Conservation (phyloP, 345 rosid species). For the Citrus inodora region DNA sequence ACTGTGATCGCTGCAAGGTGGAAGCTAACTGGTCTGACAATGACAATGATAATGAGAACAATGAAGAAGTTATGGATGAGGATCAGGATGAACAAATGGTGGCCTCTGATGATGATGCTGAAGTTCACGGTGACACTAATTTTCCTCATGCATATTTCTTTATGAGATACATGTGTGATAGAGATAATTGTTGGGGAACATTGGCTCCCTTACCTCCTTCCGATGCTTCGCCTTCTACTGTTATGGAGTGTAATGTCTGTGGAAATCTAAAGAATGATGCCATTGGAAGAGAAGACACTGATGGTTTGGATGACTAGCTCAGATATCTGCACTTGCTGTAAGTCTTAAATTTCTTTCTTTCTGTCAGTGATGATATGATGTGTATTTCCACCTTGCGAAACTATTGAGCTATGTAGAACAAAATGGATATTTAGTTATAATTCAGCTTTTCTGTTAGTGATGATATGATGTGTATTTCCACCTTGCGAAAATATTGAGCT, state of each 20-base stretch:
- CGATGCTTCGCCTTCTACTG: conserved; percentile 24
- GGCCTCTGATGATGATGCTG: conserved; percentile 18
- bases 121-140: conserved; percentile 21
- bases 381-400: background rate
- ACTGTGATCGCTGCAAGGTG: conserved; percentile 85
- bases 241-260: conserved; percentile 87
- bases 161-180: conserved; percentile 63
- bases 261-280: conserved; percentile 56
- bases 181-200: conserved; percentile 72
- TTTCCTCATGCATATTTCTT: conserved; percentile 93
- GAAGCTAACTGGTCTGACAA: conserved; percentile 85
- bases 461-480: background rate
- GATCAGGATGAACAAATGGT: conserved; percentile 36
- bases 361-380: background rate
- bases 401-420: background rate
- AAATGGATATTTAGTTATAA: background rate
- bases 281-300: conserved; percentile 12
- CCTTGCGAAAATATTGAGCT: background rate
- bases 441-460: background rate
- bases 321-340: background rate
- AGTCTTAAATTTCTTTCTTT: background rate
- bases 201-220: conserved; percentile 68
- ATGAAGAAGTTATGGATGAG: conserved; percentile 36
- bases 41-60: conserved; percentile 35
- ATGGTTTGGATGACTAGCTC: conserved; percentile 19